Evolutionary conservation across 139 green algal species (phyloP), one percentile per base, ranked within the genome.

Genomic region (Tetradesmus obliquus): DNA sequence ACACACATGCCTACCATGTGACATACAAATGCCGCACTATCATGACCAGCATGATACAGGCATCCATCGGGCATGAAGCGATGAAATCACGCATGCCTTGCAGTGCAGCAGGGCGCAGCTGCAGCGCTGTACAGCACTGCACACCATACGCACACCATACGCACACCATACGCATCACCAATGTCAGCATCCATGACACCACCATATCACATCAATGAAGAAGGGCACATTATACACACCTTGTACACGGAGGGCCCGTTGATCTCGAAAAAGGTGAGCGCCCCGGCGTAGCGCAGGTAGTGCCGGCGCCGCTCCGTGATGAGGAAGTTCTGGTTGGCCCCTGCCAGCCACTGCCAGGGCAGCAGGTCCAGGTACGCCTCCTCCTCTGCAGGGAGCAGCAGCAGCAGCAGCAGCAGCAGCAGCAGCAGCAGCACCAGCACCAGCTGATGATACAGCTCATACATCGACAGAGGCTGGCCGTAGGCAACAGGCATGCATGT

Each of bases 251-350:
- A 69, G 20, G 86, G 86, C 22, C 88, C 72, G 20, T 87, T 82
- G 69, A 95, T 94, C 93, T 97, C 95, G 69, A 97, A 97, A 79
- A 94, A 95, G 8, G 90, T 93, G 10, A 97, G 92, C 1, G 91
- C 95, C 0, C 93, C 95, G 51, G 86, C 51, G 84, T 96, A 97
- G 54, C 94, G 87, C 87, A 97, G 88, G 92, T 95, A 95, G 89
- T 95, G 82, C 1, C 93, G 90, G n/a, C 95, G 92, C 13, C 94
- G 91, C 93, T 97, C 95, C 6, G 94, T 96, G 12, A 96, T 89
- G 84, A 96, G 79, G 90, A 97, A 97, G 89, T 96, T 95, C 71
- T 96, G 94, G 90, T 97, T 96, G 80, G 92, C 91, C 15, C 71
- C 62, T 0, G 95, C 95, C 84, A 97, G 91, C 45, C 85, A 91